These are phyloP conservation scores for Pyrenochaeta sp. DNA, from an alignment of 2,329 filamentous ascomycete species.

Conservation along the genomic window DNA sequence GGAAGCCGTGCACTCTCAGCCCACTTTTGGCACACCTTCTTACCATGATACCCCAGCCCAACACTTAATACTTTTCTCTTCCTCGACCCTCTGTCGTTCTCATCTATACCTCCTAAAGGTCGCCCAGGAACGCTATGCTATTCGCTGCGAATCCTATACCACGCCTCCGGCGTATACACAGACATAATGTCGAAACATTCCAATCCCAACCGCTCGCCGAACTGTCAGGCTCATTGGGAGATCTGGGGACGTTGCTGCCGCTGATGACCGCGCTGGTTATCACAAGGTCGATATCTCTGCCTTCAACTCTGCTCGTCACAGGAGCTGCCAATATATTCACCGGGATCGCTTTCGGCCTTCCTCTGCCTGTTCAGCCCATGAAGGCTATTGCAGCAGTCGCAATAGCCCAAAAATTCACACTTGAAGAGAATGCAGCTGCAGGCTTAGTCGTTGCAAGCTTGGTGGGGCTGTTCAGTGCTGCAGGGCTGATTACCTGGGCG, in stretches of 20 bases:
- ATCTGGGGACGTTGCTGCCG: conserved; percentile 88
- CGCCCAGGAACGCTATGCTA: conserved; percentile 23
- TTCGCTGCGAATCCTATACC: conserved; percentile 31
- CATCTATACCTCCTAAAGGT: not conserved
- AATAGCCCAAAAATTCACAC: conserved; percentile 73
- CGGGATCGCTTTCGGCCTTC: conserved; percentile 83
- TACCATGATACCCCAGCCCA: not conserved
- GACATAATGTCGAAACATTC: conserved; percentile 66
- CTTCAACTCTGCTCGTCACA: conserved; percentile 86
- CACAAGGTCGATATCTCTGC: conserved; percentile 79
- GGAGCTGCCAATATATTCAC: conserved; percentile 87
- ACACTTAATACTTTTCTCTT: not conserved
- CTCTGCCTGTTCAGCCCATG: conserved; percentile 89
- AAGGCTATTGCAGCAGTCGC: conserved; percentile 91
- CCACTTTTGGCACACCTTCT: conserved; percentile 8
- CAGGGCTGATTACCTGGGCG: conserved; percentile 79
- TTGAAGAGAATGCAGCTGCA: conserved; percentile 79
- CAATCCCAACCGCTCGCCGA: conserved; percentile 70
- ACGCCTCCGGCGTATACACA: conserved; percentile 38
- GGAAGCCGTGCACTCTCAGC: conserved; percentile 5
- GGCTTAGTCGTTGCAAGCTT: conserved; percentile 79
- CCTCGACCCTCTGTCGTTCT: not conserved
- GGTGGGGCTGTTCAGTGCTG: conserved; percentile 79
- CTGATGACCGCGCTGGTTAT: conserved; percentile 86
- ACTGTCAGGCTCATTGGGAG: conserved; percentile 87